A percentile compares a stretch with the other conserved stretches of the same genome.
Conservation (phyloP, 768 basidiomycete species). For the Phylloporus sp. region DNA sequence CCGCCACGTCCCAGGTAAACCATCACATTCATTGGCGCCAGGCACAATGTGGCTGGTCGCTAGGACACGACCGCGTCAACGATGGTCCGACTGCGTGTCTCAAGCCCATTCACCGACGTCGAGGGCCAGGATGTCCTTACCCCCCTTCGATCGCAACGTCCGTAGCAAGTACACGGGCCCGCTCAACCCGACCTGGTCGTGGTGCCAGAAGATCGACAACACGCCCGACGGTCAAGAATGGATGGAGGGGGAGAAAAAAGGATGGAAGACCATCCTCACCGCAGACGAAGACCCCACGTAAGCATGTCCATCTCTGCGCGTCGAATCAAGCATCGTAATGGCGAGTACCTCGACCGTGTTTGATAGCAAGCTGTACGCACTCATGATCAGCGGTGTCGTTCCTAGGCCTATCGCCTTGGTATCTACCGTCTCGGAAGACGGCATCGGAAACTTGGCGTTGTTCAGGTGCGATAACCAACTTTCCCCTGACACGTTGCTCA, state of each 20-base stretch:
- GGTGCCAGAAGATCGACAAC: slow-evolving; percentile 25
- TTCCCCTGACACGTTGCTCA: too few species aligned
- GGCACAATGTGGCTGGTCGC: neutral
- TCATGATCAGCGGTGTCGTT: slow-evolving; percentile 38
- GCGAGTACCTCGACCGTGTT: too few species aligned
- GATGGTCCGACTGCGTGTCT: too few species aligned
- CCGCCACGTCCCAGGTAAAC: neutral
- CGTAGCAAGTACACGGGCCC: slow-evolving; percentile 23
- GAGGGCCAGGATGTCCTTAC: too few species aligned
- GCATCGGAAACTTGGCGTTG: slow-evolving; percentile 38
- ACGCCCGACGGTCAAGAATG: slow-evolving; percentile 31
- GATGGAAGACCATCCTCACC: slow-evolving; percentile 30
- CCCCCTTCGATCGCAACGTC: slow-evolving; percentile 19
- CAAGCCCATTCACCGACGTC: too few species aligned
- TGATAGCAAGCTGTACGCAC: slow-evolving; percentile 28
- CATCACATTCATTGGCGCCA: neutral
- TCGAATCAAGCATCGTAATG: neutral
- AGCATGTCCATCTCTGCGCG: neutral
- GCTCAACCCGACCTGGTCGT: slow-evolving; percentile 32
- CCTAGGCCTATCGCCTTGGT: slow-evolving; percentile 44
- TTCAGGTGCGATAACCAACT: slow-evolving; percentile 33
- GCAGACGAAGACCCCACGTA: slow-evolving; percentile 27
- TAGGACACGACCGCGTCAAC: too few species aligned
- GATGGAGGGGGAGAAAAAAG: too few species aligned
- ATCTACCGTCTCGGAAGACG: slow-evolving; percentile 33